phyloP scores from a whole-genome alignment of 2,329 filamentous ascomycete genomes.

The Neobulgaria alba region DNA sequence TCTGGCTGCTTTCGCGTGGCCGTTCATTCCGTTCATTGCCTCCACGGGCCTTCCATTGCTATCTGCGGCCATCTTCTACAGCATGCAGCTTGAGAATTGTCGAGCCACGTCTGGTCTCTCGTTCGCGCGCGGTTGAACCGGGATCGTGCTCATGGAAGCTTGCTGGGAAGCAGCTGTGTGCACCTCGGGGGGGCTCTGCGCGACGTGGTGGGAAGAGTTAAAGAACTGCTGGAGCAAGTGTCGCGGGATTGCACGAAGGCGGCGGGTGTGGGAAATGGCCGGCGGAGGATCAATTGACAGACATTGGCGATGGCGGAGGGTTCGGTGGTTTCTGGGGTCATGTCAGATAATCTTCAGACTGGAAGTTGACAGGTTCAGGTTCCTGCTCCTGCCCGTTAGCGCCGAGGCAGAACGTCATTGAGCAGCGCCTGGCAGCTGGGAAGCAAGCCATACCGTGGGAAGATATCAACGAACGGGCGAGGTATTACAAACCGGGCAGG shows the following conservation, averaged over 20 bases:
- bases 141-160: slow-evolving; percentile 1
- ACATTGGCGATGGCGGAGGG: background rate
- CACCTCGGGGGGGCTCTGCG: background rate
- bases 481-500: too few relatives aligned
- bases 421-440: background rate
- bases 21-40: slow-evolving; percentile 29
- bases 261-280: background rate
- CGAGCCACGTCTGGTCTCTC: too few relatives aligned
- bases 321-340: background rate
- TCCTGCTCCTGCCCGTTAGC: too few relatives aligned
- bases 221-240: background rate
- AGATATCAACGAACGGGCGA: too few relatives aligned
- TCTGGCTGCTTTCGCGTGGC: slow-evolving; percentile 30
- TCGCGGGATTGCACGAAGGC: background rate
- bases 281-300: too few relatives aligned
- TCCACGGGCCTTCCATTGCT: slow-evolving; percentile 31
- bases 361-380: background rate
- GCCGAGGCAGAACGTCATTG: slow-evolving; percentile 5
- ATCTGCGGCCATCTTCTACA: slow-evolving; percentile 30
- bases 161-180: background rate
- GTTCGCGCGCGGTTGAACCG: too few relatives aligned
- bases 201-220: background rate
- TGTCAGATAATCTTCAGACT: background rate
- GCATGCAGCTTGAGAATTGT: slow-evolving; percentile 18
- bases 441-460: too few relatives aligned